Percentiles rank a stretch among this genome's conserved stretches.
phyloP scores from a whole-genome alignment of 2,329 filamentous ascomycete genomes.

The Colletotrichum paranaense region DNA sequence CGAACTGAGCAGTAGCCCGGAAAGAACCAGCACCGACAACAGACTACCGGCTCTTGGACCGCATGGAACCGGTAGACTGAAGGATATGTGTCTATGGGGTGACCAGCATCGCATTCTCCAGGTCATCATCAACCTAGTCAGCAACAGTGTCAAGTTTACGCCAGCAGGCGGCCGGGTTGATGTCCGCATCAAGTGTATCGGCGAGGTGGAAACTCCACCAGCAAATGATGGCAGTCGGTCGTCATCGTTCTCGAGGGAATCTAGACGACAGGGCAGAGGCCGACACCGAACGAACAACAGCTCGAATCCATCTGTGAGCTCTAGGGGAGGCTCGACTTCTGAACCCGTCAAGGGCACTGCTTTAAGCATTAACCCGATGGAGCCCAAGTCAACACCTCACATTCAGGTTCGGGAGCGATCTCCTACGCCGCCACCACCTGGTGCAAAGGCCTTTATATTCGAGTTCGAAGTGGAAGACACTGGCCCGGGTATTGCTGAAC shows the following conservation, averaged over 20 bases:
- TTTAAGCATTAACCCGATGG: constrained; percentile 71
- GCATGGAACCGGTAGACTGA: constrained; percentile 74
- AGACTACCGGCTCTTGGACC: constrained; percentile 71
- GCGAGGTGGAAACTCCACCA: constrained; percentile 61
- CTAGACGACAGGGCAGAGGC: constrained; percentile 52
- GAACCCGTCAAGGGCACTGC: constrained; percentile 58
- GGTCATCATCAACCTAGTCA: constrained; percentile 93
- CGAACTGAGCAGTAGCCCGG: constrained; percentile 40
- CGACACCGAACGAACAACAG: constrained; percentile 60
- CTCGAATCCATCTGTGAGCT: constrained; percentile 63
- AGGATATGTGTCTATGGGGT: constrained; percentile 92
- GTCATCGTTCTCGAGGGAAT: constrained; percentile 64
- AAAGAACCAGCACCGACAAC: constrained; percentile 40
- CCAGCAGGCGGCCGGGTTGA: constrained; percentile 79
- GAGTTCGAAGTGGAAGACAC: constrained; percentile 92
- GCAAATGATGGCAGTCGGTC: constrained; percentile 58
- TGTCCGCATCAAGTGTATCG: constrained; percentile 79
- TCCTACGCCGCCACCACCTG: constrained; percentile 68
- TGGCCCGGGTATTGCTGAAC: constrained; percentile 83
- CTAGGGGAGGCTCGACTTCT: constrained; percentile 49
- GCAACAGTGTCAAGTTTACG: constrained; percentile 93
- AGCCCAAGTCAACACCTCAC: constrained; percentile 63
- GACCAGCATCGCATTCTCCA: constrained; percentile 92
- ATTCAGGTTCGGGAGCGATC: constrained; percentile 65
- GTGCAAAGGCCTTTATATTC: constrained; percentile 77